Evolutionary conservation across 306 rosid genomes (phyloP).

Genomic region (Astragalus membranaceus): DNA sequence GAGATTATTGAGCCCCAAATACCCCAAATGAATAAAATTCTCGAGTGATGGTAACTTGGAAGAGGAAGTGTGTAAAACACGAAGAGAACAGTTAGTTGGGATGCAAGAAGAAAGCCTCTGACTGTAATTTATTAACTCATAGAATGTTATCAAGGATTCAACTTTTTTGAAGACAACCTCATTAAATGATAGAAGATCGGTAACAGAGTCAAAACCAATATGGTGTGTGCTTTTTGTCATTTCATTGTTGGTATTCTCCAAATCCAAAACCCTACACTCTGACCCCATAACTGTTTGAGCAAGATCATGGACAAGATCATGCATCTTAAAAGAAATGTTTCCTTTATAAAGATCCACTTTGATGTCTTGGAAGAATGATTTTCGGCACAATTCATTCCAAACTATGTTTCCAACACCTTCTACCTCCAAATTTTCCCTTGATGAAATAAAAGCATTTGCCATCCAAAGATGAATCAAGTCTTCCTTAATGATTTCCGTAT

Average conservation of each 20-base stretch:
- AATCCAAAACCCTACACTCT: not conserved
- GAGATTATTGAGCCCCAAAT: not conserved
- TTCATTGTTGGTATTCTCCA: not conserved
- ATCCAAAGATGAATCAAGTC: not conserved
- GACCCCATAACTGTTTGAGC: not conserved
- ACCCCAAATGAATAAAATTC: not conserved
- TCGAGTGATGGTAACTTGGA: not conserved
- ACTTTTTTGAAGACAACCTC: not conserved
- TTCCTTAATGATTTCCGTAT: not conserved
- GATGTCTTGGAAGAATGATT: not conserved
- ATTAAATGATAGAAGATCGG: not conserved
- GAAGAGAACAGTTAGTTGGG: not conserved
- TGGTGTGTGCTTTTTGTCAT: not conserved
- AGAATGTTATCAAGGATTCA: not conserved
- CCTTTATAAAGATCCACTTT: not conserved
- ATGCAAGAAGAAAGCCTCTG: not conserved
- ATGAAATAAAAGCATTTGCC: not conserved
- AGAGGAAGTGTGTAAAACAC: not conserved
- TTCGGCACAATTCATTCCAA: not conserved
- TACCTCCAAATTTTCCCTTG: not conserved
- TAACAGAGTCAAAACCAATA: not conserved
- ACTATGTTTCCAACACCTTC: conserved; percentile 2
- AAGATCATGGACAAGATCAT: not conserved
- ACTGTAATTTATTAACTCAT: not conserved
- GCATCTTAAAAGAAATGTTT: not conserved